phyloP scores from a whole-genome alignment of 1,139 yeast genomes.

The Trichomonascaceae sp. region DNA sequence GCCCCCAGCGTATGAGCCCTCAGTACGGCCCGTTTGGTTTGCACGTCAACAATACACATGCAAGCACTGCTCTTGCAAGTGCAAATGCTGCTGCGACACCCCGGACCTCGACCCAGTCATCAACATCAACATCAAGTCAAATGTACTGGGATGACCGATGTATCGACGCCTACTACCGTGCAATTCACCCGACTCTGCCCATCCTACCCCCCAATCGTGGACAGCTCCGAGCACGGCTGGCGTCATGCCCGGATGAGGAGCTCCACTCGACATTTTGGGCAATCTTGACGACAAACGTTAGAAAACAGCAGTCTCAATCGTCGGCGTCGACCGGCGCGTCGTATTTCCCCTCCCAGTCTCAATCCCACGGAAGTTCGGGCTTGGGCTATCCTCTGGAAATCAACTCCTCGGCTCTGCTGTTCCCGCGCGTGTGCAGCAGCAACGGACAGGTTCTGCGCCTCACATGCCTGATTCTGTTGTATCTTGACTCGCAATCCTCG shows the following conservation, averaged over 20 bases:
- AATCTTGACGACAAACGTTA: too few relatives aligned
- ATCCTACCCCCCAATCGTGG: conserved; percentile 25
- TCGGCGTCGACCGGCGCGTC: too few relatives aligned
- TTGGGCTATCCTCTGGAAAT: background rate
- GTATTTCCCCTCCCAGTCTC: too few relatives aligned
- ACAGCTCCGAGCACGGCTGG: conserved; percentile 21
- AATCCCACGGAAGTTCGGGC: background rate
- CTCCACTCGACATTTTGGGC: conserved; percentile 10
- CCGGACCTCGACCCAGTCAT: conserved; percentile 3
- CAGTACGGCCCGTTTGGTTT: too few relatives aligned
- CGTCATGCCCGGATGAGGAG: conserved; percentile 14
- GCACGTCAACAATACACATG: too few relatives aligned
- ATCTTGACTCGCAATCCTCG: conserved; percentile 25
- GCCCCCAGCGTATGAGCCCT: too few relatives aligned
- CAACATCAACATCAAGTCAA: conserved; percentile 2
- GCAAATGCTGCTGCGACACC: conserved; percentile 2
- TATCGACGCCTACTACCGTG: conserved; percentile 27
- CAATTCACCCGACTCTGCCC: conserved; percentile 30
- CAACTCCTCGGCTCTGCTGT: too few relatives aligned
- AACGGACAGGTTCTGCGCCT: conserved; percentile 15
- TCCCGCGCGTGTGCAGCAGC: conserved; percentile 3
- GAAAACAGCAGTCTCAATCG: background rate
- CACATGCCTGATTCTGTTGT: conserved; percentile 23
- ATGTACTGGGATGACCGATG: conserved; percentile 24
- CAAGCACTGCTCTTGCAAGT: background rate